Evolutionary conservation across 2,329 filamentous ascomycete species (phyloP).

Genomic region (Thermothelomyces thermophilus): DNA sequence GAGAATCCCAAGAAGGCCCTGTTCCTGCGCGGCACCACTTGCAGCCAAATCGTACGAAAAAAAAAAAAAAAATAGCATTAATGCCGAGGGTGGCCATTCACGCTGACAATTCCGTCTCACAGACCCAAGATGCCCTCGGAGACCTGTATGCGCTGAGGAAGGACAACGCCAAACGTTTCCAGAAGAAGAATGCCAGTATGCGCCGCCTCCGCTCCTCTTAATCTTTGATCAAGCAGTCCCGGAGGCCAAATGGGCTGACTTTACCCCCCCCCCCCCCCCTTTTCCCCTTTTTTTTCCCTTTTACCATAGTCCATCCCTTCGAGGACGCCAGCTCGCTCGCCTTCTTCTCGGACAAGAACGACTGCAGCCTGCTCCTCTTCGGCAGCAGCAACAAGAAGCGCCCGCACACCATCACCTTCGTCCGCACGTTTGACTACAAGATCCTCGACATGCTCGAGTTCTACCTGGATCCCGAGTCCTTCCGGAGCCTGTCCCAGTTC

Average conservation of each 20-base stretch:
- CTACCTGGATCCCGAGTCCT: slow-evolving; percentile 67
- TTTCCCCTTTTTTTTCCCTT: too few species aligned
- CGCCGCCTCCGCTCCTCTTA: slow-evolving; percentile 47
- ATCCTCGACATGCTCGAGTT: slow-evolving; percentile 94
- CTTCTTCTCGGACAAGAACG: slow-evolving; percentile 96
- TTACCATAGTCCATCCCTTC: slow-evolving; percentile 66
- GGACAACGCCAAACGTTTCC: slow-evolving; percentile 82
- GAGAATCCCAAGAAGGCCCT: slow-evolving; percentile 90
- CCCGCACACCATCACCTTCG: slow-evolving; percentile 80
- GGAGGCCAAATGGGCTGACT: not conserved
- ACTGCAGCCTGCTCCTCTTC: slow-evolving; percentile 78
- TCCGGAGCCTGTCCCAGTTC: slow-evolving; percentile 66
- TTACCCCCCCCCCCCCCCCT: not conserved
- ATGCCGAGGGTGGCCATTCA: too few species aligned
- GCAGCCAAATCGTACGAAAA: slow-evolving; percentile 64
- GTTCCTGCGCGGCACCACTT: slow-evolving; percentile 81
- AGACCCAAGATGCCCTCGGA: slow-evolving; percentile 63
- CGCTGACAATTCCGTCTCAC: slow-evolving; percentile 6
- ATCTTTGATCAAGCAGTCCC: not conserved
- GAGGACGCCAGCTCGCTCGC: slow-evolving; percentile 82
- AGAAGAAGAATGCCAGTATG: slow-evolving; percentile 75
- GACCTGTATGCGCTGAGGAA: slow-evolving; percentile 81
- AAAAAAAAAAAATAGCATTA: too few species aligned
- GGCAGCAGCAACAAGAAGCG: slow-evolving; percentile 87
- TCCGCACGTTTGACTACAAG: slow-evolving; percentile 78